phyloP scores from a whole-genome alignment of 305 asterid genomes.

The Lippia alba region DNA sequence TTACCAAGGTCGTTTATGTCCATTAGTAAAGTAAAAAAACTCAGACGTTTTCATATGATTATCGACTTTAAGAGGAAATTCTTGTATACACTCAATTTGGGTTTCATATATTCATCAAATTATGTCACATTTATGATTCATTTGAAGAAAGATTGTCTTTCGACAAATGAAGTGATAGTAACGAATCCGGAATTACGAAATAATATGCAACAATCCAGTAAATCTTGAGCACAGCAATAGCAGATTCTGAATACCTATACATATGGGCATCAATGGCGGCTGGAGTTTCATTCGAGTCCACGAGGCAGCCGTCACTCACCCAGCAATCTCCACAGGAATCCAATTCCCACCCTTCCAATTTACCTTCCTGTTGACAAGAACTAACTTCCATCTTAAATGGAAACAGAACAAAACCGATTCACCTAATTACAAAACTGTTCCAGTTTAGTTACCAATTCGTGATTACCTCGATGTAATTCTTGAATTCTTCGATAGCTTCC shows the following conservation, averaged over 20 bases:
- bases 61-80: too few species aligned
- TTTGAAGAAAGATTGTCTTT: too few species aligned
- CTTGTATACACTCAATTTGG: too few species aligned
- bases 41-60: too few species aligned
- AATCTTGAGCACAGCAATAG: neutral
- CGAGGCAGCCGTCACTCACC: slow-evolving; percentile 97
- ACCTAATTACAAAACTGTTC: neutral
- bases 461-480: slow-evolving; percentile 62
- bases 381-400: neutral
- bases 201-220: too few species aligned
- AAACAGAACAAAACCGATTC: slow-evolving; percentile 8
- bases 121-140: too few species aligned
- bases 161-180: too few species aligned
- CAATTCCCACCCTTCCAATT: slow-evolving; percentile 77
- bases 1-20: too few species aligned
- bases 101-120: too few species aligned
- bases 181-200: too few species aligned
- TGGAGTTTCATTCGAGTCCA: slow-evolving; percentile 82
- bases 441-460: neutral
- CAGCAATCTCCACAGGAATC: slow-evolving; percentile 93
- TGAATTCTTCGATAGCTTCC: slow-evolving; percentile 73
- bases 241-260: slow-evolving; percentile 63
- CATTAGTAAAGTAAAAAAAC: too few species aligned
- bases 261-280: slow-evolving; percentile 83
- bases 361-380: slow-evolving; percentile 53